Evolutionary conservation across 768 basidiomycete species (phyloP).

Genomic region (Suillus subaureus): DNA sequence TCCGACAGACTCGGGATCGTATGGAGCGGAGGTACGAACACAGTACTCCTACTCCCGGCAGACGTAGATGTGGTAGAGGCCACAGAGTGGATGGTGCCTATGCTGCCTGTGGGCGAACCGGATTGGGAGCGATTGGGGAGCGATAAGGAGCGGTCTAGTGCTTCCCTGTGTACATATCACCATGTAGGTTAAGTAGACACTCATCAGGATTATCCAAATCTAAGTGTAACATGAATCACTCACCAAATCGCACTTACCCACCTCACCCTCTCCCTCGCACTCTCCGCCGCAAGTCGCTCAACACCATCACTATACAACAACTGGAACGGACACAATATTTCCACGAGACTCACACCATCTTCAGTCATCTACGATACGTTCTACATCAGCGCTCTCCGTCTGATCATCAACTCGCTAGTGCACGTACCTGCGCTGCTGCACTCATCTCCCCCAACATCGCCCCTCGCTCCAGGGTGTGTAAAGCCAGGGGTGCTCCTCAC

Average conservation of each 20-base stretch:
- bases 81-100: conserved; percentile 69
- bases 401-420: background rate
- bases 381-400: conserved; percentile 26
- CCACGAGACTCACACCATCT: conserved; percentile 50
- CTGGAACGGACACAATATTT: conserved; percentile 87
- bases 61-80: conserved; percentile 43
- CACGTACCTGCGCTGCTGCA: conserved; percentile 57
- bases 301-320: conserved; percentile 89
- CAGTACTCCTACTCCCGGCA: conserved; percentile 66
- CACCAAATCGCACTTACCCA: conserved; percentile 94
- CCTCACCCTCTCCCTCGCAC: conserved; percentile 79
- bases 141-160: conserved; percentile 65
- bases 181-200: background rate
- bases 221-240: conserved; percentile 26
- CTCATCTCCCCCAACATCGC: conserved; percentile 89
- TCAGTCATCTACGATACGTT: conserved; percentile 8
- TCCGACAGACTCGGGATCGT: conserved; percentile 74
- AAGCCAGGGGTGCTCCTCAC: conserved; percentile 85
- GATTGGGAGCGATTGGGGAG: conserved; percentile 46
- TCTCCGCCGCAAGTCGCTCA: conserved; percentile 88
- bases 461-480: conserved; percentile 75
- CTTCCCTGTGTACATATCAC: conserved; percentile 57
- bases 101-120: conserved; percentile 56
- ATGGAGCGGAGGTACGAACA: conserved; percentile 77
- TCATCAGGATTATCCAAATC: background rate